A percentile compares a stretch with the other conserved stretches of the same genome.
Conservation (phyloP, 805 yeast genomes). For the Myxozyma monticola region DNA sequence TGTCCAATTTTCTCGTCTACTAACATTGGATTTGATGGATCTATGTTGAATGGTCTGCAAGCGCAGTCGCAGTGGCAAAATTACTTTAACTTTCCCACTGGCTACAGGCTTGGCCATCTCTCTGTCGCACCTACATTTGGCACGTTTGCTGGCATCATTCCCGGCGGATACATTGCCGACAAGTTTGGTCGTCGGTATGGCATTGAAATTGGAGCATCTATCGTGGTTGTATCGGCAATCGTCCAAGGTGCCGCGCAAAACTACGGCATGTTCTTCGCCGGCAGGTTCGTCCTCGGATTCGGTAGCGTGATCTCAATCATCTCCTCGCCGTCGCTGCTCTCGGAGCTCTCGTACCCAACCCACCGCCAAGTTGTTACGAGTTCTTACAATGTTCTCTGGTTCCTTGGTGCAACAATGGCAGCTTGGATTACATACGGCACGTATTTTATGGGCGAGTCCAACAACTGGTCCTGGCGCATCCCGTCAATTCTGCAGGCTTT, state of each 20-base stretch:
- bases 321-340: slow-evolving; percentile 5
- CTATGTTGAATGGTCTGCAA: slow-evolving; percentile 20
- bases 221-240: slow-evolving; percentile 38
- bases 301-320: slow-evolving; percentile 39
- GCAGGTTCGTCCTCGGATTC: slow-evolving; percentile 43
- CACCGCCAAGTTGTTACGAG: slow-evolving; percentile 47
- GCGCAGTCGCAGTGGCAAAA: slow-evolving; percentile 15
- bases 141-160: not conserved
- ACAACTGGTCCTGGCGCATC: too few relatives aligned
- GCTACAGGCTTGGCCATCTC: slow-evolving; percentile 5
- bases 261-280: slow-evolving; percentile 42
- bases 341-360: slow-evolving; percentile 53
- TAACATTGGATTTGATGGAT: slow-evolving; percentile 18
- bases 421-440: slow-evolving; percentile 54
- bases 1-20: slow-evolving; percentile 4
- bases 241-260: slow-evolving; percentile 44
- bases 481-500: too few relatives aligned
- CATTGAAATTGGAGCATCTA: slow-evolving; percentile 20
- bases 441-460: slow-evolving; percentile 1
- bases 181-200: slow-evolving; percentile 3
- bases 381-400: slow-evolving; percentile 53
- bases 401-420: slow-evolving; percentile 53
- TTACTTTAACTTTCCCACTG: slow-evolving; percentile 10
- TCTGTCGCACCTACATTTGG: slow-evolving; percentile 13
- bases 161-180: slow-evolving; percentile 14